These are phyloP conservation scores for Eutrema japonicum DNA, from an alignment of 345 rosid species.

Conservation along the genomic window DNA sequence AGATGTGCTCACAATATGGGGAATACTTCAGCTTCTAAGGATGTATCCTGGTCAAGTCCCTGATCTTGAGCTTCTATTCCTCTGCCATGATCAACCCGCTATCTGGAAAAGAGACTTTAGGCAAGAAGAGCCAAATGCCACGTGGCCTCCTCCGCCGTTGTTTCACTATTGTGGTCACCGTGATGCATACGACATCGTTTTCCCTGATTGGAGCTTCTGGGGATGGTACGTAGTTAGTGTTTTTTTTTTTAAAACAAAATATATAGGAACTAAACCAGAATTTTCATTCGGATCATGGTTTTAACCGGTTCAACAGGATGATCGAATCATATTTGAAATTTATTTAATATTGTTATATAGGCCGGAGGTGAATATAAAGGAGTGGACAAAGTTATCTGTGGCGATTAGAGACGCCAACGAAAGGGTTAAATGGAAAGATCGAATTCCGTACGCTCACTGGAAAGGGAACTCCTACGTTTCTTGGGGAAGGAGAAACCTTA, in stretches of 20 bases:
- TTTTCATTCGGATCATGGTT: no score
- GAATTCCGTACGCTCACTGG: constrained; percentile 71
- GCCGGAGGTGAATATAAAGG: constrained; percentile 69
- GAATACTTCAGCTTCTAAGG: constrained; percentile 65
- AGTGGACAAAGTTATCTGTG: constrained; percentile 52
- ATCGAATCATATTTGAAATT: no score
- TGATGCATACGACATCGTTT: constrained; percentile 50
- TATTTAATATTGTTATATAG: constrained; percentile 28
- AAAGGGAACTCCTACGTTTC: constrained; percentile 57
- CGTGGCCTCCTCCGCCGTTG: constrained; percentile 56
- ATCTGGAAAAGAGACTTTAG: constrained; percentile 40
- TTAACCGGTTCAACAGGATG: no score
- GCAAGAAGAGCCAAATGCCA: constrained; percentile 21
- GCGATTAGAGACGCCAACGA: constrained; percentile 51
- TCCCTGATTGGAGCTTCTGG: constrained; percentile 82
- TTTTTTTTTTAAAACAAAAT: no score
- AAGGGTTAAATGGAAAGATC: constrained; percentile 57
- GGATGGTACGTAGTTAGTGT: constrained; percentile 49
- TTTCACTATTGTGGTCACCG: constrained; percentile 60
- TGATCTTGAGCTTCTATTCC: constrained; percentile 66
- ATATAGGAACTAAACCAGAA: no score
- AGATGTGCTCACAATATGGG: constrained; percentile 69
- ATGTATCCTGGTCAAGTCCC: constrained; percentile 65
- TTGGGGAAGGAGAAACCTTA: constrained; percentile 44
- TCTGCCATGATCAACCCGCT: constrained; percentile 48